These are phyloP conservation scores for Huntiella abstrusa DNA, from an alignment of 2,329 filamentous ascomycete species.

Conservation along the genomic window DNA sequence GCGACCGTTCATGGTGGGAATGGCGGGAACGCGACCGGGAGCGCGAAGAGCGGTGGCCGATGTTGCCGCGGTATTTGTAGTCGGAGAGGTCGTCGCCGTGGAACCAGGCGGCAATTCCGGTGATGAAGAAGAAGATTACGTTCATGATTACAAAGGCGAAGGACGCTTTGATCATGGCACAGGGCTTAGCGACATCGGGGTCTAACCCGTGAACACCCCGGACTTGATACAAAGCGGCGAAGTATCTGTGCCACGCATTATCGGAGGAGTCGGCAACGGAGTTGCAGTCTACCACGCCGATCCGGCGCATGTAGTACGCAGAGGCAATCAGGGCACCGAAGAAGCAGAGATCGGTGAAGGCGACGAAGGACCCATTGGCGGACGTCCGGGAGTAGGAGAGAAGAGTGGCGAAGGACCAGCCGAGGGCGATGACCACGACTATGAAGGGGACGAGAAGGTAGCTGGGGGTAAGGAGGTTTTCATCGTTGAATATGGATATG, in stretches of 20 bases:
- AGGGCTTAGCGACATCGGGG: constrained; percentile 50
- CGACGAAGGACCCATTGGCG: constrained; percentile 41
- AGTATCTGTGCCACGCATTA: constrained; percentile 31
- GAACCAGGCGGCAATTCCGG: constrained; percentile 48
- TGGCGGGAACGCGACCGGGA: constrained; percentile 16
- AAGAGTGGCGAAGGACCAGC: constrained; percentile 45
- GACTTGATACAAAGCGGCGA: constrained; percentile 43
- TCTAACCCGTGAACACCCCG: constrained; percentile 28
- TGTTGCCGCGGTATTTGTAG: constrained; percentile 26
- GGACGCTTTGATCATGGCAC: constrained; percentile 77
- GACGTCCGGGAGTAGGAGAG: constrained; percentile 47
- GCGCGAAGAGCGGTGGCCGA: constrained; percentile 17
- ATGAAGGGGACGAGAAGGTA: constrained; percentile 50
- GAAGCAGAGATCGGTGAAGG: constrained; percentile 40
- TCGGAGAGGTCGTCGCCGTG: constrained; percentile 28
- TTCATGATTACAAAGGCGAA: constrained; percentile 90
- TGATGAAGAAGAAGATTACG: constrained; percentile 60
- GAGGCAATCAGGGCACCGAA: constrained; percentile 44
- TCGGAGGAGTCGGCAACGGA: constrained; percentile 27
- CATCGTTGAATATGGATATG: constrained; percentile 36
- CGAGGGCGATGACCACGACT: constrained; percentile 41
- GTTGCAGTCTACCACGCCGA: constrained; percentile 48
- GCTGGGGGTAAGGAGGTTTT: constrained; percentile 39
- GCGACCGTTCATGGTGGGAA: constrained; percentile 23
- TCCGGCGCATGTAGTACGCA: constrained; percentile 40